Evolutionary conservation across 148 eudicot genomes (phyloP).

Genomic region (Silene uniflora): DNA sequence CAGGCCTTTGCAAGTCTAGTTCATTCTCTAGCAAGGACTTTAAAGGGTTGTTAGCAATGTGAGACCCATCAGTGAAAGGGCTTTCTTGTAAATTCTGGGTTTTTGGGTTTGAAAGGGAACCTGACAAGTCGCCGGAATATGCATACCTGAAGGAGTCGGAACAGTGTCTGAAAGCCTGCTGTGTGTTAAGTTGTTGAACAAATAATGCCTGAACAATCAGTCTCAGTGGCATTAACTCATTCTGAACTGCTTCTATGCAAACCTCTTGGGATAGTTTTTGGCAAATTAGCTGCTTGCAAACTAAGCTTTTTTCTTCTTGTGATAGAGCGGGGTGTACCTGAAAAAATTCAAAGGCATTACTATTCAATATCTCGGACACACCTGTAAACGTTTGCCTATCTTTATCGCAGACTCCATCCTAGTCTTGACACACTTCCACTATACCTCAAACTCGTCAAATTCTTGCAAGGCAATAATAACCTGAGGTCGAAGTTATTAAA

Average conservation of each 20-base stretch:
- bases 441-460: no score
- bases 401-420: no score
- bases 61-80: slow-evolving; percentile 41
- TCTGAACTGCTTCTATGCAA: slow-evolving; percentile 90
- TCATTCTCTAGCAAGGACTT: slow-evolving; percentile 46
- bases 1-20: slow-evolving; percentile 22
- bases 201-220: slow-evolving; percentile 88
- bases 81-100: slow-evolving; percentile 56
- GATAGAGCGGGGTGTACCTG: slow-evolving; percentile 65
- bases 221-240: slow-evolving; percentile 87
- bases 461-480: no score
- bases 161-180: slow-evolving; percentile 72
- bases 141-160: slow-evolving; percentile 77
- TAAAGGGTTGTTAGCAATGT: slow-evolving; percentile 34
- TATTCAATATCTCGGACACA: neutral
- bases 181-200: slow-evolving; percentile 82
- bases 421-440: no score
- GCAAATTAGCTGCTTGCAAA: slow-evolving; percentile 76
- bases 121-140: slow-evolving; percentile 53
- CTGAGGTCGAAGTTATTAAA: neutral
- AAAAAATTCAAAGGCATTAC: neutral
- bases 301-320: slow-evolving; percentile 63
- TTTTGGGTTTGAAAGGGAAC: slow-evolving; percentile 63
- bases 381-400: no score
- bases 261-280: slow-evolving; percentile 77